These are phyloP conservation scores for Plicaturopsis crispa DNA, from an alignment of 768 basidiomycete species.

Conservation along the genomic window DNA sequence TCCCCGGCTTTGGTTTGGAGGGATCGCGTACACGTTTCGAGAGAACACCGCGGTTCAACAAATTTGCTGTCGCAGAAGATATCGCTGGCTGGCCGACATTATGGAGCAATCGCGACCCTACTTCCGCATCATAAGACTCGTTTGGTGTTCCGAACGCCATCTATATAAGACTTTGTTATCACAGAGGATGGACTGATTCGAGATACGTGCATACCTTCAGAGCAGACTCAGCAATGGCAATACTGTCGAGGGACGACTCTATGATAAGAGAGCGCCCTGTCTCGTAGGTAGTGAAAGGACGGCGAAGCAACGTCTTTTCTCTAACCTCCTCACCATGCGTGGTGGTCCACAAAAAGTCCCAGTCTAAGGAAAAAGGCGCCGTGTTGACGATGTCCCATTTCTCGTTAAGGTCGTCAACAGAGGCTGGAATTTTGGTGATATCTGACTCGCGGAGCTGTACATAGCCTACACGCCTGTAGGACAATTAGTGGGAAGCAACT, in stretches of 20 bases:
- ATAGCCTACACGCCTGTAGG: constrained; percentile 57
- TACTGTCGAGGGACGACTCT: constrained; percentile 26
- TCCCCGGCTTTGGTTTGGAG: constrained; percentile 58
- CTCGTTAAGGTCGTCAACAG: constrained; percentile 33
- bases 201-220: constrained; percentile 46
- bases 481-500: constrained; percentile 8
- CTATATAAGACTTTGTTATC: constrained; percentile 28
- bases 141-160: constrained; percentile 71
- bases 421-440: constrained; percentile 29
- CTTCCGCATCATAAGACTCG: constrained; percentile 59
- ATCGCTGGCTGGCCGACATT: constrained; percentile 50
- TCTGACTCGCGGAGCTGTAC: constrained; percentile 32
- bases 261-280: constrained; percentile 22
- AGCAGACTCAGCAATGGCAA: constrained; percentile 56
- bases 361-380: constrained; percentile 32
- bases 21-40: constrained; percentile 61
- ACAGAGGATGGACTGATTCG: neutral
- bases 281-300: constrained; percentile 45
- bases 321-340: constrained; percentile 69
- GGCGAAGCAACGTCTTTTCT: constrained; percentile 57
- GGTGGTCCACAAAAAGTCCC: constrained; percentile 73
- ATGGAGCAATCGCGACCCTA: constrained; percentile 49
- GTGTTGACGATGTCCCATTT: constrained; percentile 47
- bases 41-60: constrained; percentile 59
- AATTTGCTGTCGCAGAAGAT: constrained; percentile 44